Base-by-base conservation (phyloP, 371 early-diverging fungal genomes). In the Rhizopus arrhizus region DNA sequence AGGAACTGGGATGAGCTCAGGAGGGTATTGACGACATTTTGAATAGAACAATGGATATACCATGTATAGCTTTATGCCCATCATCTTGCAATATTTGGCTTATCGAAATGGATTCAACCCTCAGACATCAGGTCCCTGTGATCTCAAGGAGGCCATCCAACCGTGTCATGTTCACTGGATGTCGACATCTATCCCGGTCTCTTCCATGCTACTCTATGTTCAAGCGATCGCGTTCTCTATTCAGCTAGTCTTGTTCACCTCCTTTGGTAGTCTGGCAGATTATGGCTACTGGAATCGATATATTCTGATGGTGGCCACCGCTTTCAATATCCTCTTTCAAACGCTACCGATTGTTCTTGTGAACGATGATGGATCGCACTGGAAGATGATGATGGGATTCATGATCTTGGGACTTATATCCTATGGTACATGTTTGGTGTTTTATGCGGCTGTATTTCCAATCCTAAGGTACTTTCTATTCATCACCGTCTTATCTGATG, bases 381-480 rank as follows among this genome's bases (percentile, higher is more conserved):
- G 81, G 81, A 62, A 62, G 40, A 59, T 61, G 10, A 81, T 81
- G 81, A 74, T 78, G 78, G 78, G 59, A 5, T 66, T 78, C 3
- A 69, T 68, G 61, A 61, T 58, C n/a, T 35, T 81, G 29, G 74
- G 68, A 0, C 56, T 74, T 10, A 81, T 81, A 8, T 66, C 78
- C 2, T 81, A 81, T 56, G 81, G 81, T 34, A 63, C 81, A 3
- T 61, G 76, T 3, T 63, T 81, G 9, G 81, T 76, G 2, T 81
- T 81, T 59, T 81, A 78, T 61, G 74, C 73, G n/a, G 81, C 81
- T 43, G 78, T 77, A 15, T 81, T 81, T 54, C 81, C 81, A 31
- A 73, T 56, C 8, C 50, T 80, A 8, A 78, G 78, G 75, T 78
- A 70, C n/a, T n/a, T n/a, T n/a, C n/a, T n/a, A n/a, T n/a, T n/a